Percentiles rank a stretch among this genome's conserved stretches.
Evolutionary conservation across 2,329 filamentous ascomycete species (phyloP).

Genomic region (Coniochaeta prunicola): DNA sequence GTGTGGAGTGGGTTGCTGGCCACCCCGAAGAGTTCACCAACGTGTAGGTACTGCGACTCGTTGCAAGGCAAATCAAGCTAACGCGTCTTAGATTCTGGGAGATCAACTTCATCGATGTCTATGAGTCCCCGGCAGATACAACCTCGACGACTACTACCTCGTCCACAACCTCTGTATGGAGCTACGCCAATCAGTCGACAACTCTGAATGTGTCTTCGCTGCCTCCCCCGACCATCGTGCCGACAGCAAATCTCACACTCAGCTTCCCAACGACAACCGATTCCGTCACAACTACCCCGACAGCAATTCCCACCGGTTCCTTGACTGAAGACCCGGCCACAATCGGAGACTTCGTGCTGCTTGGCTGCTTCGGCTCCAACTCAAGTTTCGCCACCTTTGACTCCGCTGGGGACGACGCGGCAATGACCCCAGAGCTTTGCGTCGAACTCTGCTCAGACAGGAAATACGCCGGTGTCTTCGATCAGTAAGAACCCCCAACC

Average conservation of each 20-base stretch:
- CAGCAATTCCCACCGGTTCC: constrained; percentile 3
- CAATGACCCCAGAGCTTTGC: constrained; percentile 3
- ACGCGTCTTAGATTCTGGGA: constrained; percentile 36
- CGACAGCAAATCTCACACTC: not conserved
- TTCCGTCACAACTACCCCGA: not conserved
- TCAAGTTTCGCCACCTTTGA: constrained; percentile 2
- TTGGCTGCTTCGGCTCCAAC: constrained; percentile 2
- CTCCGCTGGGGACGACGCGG: not conserved
- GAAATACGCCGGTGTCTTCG: constrained; percentile 3
- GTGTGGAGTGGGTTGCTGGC: not conserved
- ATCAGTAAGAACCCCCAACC: not conserved
- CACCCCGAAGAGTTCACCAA: constrained; percentile 1
- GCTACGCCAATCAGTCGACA: not conserved
- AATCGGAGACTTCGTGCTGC: constrained; percentile 20
- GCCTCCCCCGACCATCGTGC: not conserved
- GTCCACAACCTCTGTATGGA: no score
- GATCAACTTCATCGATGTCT: constrained; percentile 47
- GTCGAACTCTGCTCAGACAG: not conserved
- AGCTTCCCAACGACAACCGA: not conserved
- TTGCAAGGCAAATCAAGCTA: not conserved
- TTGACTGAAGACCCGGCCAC: constrained; percentile 21
- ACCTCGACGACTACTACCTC: not conserved
- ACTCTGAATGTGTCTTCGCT: not conserved
- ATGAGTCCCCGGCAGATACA: constrained; percentile 15
- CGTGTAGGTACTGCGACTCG: not conserved